These are phyloP conservation scores for Breynia disticha DNA, from an alignment of 441 rosid species.

Conservation along the genomic window DNA sequence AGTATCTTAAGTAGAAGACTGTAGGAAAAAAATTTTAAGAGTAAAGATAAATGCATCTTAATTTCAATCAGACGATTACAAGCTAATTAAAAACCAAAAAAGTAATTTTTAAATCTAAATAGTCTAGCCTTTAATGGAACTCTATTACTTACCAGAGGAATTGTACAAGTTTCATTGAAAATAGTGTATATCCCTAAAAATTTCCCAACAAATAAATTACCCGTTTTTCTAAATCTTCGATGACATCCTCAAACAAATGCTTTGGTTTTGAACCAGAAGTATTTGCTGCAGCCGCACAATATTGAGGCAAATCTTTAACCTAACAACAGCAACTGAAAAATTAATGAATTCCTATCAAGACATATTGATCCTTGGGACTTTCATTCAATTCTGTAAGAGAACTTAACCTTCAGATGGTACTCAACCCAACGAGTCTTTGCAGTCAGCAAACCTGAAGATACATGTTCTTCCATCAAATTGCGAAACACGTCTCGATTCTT, in stretches of 20 bases:
- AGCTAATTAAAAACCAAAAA: too few species aligned
- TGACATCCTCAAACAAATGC: slow-evolving; percentile 89
- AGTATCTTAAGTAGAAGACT: too few species aligned
- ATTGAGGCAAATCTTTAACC: slow-evolving; percentile 79
- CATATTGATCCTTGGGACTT: not conserved
- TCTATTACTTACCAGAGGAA: too few species aligned
- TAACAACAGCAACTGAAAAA: slow-evolving; percentile 19
- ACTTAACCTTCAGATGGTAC: slow-evolving; percentile 67
- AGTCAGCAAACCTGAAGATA: slow-evolving; percentile 60
- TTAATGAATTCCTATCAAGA: slow-evolving; percentile 6
- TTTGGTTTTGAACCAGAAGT: slow-evolving; percentile 85
- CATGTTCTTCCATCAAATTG: slow-evolving; percentile 72
- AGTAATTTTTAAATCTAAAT: too few species aligned
- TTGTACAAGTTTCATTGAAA: not conserved
- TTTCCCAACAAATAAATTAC: slow-evolving; percentile 22
- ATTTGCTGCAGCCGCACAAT: slow-evolving; percentile 83
- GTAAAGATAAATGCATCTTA: too few species aligned
- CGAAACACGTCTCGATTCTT: slow-evolving; percentile 90
- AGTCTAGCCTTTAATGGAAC: too few species aligned
- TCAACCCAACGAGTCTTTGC: slow-evolving; percentile 87
- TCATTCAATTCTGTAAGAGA: slow-evolving; percentile 3
- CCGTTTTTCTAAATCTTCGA: slow-evolving; percentile 79
- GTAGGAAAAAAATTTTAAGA: too few species aligned
- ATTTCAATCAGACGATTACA: too few species aligned
- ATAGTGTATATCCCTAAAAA: too few species aligned